These are phyloP conservation scores for Phytophthora multivora DNA, from an alignment of 352 stramenopile genomes.

Conservation along the genomic window DNA sequence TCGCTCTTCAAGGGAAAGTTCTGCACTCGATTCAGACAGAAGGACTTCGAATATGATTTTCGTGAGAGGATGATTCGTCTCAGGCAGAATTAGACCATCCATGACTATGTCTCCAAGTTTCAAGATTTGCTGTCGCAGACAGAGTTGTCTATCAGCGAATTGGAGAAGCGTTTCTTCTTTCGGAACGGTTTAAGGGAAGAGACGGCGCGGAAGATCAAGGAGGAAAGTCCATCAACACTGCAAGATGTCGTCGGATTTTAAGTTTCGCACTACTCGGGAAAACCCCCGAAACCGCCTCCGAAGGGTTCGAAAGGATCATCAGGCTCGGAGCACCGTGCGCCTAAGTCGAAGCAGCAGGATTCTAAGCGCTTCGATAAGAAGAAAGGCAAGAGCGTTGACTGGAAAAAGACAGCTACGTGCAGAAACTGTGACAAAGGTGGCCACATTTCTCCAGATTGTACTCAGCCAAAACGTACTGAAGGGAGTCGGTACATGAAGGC, in stretches of 20 bases:
- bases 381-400: background rate
- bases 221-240: background rate
- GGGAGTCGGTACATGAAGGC: background rate
- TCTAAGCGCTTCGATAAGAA: background rate
- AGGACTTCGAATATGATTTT: slow-evolving; percentile 2
- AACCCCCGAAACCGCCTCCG: background rate
- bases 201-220: background rate
- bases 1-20: slow-evolving; percentile 1
- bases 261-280: slow-evolving; percentile 7
- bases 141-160: background rate
- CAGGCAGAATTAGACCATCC: background rate
- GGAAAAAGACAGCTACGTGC: slow-evolving; percentile 3
- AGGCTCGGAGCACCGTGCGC: too few species aligned
- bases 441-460: slow-evolving; percentile 1
- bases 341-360: too few species aligned
- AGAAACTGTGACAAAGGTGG: slow-evolving; percentile 1
- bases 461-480: background rate
- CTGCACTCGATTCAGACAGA: background rate
- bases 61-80: background rate
- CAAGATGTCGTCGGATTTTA: slow-evolving; percentile 3
- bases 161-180: slow-evolving; percentile 11
- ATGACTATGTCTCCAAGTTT: slow-evolving; percentile 6
- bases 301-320: too few species aligned
- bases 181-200: slow-evolving; percentile 2
- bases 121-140: background rate